Conservation (phyloP, 1,284 basidiomycete species). For the Apiotrichum sp. region DNA sequence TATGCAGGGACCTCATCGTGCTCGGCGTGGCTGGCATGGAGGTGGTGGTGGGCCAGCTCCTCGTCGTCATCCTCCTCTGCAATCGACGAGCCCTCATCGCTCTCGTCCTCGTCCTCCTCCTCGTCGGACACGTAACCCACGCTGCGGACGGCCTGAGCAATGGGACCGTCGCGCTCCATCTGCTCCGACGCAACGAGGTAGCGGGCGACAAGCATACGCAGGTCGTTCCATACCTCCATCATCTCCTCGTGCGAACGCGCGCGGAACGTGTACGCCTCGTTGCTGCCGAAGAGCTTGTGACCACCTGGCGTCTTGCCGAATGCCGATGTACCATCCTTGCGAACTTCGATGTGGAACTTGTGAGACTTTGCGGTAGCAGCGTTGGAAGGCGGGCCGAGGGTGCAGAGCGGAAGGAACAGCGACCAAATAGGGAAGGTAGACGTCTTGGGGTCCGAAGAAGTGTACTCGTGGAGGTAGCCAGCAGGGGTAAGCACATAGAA, state of each 20-base stretch:
- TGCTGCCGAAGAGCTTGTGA: conserved; percentile 52
- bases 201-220: conserved; percentile 90
- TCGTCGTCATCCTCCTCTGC: conserved; percentile 66
- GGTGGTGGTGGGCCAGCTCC: conserved; percentile 48
- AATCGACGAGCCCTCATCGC: conserved; percentile 63
- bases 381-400: conserved; percentile 84
- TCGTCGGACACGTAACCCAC: conserved; percentile 64
- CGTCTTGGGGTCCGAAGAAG: conserved; percentile 67
- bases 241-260: conserved; percentile 87
- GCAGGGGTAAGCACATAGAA: conserved; percentile 94
- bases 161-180: conserved; percentile 87
- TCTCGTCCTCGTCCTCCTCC: conserved; percentile 62
- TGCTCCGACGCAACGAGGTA: conserved; percentile 93
- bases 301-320: conserved; percentile 59
- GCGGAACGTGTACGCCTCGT: conserved; percentile 81
- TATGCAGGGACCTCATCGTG: conserved; percentile 49
- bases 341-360: conserved; percentile 96
- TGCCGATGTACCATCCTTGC: conserved; percentile 59
- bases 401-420: conserved; percentile 91
- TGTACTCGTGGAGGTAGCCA: conserved; percentile 91
- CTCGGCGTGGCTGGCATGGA: conserved; percentile 58
- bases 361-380: conserved; percentile 64
- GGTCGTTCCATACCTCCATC: conserved; percentile 99
- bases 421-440: conserved; percentile 70
- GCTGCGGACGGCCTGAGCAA: conserved; percentile 83